These are phyloP conservation scores for Venturiaceae sp. DNA, from an alignment of 2,329 filamentous ascomycete genomes.

Conservation along the genomic window DNA sequence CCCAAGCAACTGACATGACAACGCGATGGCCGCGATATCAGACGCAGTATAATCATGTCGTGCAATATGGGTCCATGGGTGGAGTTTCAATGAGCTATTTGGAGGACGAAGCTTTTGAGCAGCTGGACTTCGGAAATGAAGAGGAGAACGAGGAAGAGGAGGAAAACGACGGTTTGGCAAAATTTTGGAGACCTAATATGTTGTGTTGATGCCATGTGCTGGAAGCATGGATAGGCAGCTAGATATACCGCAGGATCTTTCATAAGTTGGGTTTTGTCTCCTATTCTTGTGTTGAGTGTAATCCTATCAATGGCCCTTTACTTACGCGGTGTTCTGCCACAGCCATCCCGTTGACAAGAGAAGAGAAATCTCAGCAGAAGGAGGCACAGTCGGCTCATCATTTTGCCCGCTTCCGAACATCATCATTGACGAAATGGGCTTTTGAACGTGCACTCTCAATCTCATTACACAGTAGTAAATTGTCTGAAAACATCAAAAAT, in stretches of 20 bases:
- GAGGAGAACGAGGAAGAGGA: not conserved
- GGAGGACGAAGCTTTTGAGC: not conserved
- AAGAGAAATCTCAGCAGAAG: no score
- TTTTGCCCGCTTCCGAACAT: no score
- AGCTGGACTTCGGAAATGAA: not conserved
- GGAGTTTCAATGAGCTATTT: not conserved
- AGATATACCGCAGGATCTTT: not conserved
- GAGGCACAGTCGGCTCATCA: no score
- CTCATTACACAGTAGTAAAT: no score
- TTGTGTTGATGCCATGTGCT: conserved; percentile 5
- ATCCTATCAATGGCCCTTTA: no score
- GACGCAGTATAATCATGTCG: not conserved
- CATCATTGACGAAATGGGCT: no score
- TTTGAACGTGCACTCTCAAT: no score
- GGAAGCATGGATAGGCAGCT: not conserved
- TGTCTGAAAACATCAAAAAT: no score
- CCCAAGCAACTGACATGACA: not conserved
- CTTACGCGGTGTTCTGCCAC: no score
- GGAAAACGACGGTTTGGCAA: not conserved
- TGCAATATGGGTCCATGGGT: not conserved
- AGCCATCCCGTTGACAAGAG: no score
- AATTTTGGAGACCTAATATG: conserved; percentile 9
- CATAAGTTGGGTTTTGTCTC: no score
- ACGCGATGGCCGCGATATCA: not conserved
- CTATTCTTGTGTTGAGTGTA: no score